Percentiles rank a stretch among this genome's conserved stretches.
Evolutionary conservation across 1,284 basidiomycete species (phyloP).

Genomic region (Apiotrichum laibachii): DNA sequence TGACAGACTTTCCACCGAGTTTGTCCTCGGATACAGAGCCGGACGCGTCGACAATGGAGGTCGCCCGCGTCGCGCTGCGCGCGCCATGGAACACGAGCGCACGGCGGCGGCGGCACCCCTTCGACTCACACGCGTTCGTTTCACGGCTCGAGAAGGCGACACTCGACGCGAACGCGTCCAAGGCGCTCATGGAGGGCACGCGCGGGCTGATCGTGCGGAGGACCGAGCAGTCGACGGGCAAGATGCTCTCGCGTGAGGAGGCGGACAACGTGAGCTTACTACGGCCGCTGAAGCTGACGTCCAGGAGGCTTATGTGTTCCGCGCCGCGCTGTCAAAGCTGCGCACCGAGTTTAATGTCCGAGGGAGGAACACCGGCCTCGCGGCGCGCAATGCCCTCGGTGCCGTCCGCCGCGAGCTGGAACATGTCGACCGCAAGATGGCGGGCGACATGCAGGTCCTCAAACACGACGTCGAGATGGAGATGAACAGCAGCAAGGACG

Average conservation of each 20-base stretch:
- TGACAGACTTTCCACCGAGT: not conserved
- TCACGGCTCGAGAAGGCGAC: constrained; percentile 45
- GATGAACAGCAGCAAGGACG: constrained; percentile 88
- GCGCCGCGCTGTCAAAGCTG: constrained; percentile 87
- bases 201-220: constrained; percentile 74
- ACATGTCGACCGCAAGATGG: constrained; percentile 80
- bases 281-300: not conserved
- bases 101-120: constrained; percentile 40
- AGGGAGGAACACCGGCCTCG: constrained; percentile 79
- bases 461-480: constrained; percentile 85
- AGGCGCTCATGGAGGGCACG: constrained; percentile 81
- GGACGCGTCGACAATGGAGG: constrained; percentile 9
- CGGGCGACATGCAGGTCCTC: constrained; percentile 82
- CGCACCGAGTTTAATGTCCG: constrained; percentile 81
- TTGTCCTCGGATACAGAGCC: not conserved
- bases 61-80: constrained; percentile 11
- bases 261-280: constrained; percentile 75
- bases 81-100: not conserved
- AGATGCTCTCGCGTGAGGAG: constrained; percentile 78
- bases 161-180: constrained; percentile 55
- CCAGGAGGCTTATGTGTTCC: constrained; percentile 92
- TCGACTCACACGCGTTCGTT: constrained; percentile 51
- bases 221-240: constrained; percentile 66
- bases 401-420: constrained; percentile 86
- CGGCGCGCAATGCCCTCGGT: constrained; percentile 71